Conservation (phyloP, 169 alveolate species). For the Fabrea salina region DNA sequence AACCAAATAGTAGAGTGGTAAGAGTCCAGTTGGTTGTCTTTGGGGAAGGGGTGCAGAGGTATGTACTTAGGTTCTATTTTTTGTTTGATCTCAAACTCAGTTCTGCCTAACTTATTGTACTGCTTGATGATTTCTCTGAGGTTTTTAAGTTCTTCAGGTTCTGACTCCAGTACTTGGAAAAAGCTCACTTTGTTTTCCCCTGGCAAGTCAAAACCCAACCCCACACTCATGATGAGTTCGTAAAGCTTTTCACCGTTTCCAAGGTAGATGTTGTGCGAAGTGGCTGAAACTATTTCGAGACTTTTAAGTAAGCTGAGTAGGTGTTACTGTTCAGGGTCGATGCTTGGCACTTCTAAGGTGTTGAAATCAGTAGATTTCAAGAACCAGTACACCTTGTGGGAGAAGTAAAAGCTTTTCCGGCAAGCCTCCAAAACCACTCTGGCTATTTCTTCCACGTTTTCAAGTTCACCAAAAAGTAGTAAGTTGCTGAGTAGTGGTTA, state of each 20-base stretch:
- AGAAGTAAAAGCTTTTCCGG: not conserved
- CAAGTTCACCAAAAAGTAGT: not conserved
- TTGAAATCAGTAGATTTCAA: constrained; percentile 20
- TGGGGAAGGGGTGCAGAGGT: not conserved
- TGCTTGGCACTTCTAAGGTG: not conserved
- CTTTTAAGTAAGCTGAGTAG: not conserved
- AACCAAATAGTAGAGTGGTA: constrained; percentile 22
- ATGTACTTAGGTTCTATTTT: not conserved
- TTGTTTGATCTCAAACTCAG: not conserved
- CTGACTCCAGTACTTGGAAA: not conserved
- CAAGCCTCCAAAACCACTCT: not conserved
- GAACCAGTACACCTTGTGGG: constrained; percentile 28
- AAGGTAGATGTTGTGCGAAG: not conserved
- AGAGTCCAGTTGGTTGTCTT: not conserved
- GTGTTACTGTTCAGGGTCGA: not conserved
- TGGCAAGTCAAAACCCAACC: not conserved
- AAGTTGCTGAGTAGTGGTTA: constrained; percentile 17
- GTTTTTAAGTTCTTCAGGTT: not conserved
- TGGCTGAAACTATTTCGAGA: not conserved
- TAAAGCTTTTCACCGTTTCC: not conserved
- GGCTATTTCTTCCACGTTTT: not conserved
- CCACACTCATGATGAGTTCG: not conserved
- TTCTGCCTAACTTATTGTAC: not conserved
- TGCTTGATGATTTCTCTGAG: not conserved
- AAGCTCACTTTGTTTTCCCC: not conserved